A percentile compares a stretch with the other conserved stretches of the same genome.
Conservation (phyloP, 1,284 basidiomycete genomes). For the Rugiboletus extremiorientalis region DNA sequence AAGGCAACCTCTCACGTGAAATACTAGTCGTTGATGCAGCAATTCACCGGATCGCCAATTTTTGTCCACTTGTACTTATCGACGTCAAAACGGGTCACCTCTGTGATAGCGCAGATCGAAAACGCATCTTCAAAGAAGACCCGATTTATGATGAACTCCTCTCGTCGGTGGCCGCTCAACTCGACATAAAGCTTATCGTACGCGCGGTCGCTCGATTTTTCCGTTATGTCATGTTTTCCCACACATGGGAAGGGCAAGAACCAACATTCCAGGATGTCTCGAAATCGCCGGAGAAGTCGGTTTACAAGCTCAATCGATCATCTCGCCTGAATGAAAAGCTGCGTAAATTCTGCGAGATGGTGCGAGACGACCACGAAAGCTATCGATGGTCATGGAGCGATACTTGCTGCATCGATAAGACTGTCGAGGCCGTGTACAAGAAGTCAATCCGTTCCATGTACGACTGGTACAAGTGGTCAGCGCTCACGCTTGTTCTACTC, state of each 20-base stretch:
- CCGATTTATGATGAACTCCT: slow-evolving; percentile 3
- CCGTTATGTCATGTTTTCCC: slow-evolving; percentile 21
- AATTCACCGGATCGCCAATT: too few species aligned
- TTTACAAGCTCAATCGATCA: slow-evolving; percentile 8
- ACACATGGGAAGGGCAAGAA: slow-evolving; percentile 17
- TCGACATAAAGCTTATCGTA: background rate
- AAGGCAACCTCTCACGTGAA: too few species aligned
- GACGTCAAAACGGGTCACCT: slow-evolving; percentile 1
- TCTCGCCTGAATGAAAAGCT: slow-evolving; percentile 7
- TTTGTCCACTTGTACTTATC: slow-evolving; percentile 7
- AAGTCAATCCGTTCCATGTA: slow-evolving; percentile 13
- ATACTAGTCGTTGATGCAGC: too few species aligned
- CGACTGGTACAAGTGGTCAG: slow-evolving; percentile 14
- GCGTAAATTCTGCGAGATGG: slow-evolving; percentile 4
- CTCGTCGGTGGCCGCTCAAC: background rate
- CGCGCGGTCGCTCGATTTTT: slow-evolving; percentile 9
- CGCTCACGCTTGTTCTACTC: slow-evolving; percentile 4
- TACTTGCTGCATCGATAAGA: slow-evolving; percentile 11
- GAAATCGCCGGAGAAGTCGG: background rate
- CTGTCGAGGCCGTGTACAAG: background rate
- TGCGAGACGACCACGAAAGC: background rate
- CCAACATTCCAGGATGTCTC: slow-evolving; percentile 10
- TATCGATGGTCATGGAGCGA: slow-evolving; percentile 10
- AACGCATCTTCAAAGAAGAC: slow-evolving; percentile 2
- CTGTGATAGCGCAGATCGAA: background rate